Base-by-base conservation (phyloP, 1,139 yeast genomes). In the Pichiaceae sp. region DNA sequence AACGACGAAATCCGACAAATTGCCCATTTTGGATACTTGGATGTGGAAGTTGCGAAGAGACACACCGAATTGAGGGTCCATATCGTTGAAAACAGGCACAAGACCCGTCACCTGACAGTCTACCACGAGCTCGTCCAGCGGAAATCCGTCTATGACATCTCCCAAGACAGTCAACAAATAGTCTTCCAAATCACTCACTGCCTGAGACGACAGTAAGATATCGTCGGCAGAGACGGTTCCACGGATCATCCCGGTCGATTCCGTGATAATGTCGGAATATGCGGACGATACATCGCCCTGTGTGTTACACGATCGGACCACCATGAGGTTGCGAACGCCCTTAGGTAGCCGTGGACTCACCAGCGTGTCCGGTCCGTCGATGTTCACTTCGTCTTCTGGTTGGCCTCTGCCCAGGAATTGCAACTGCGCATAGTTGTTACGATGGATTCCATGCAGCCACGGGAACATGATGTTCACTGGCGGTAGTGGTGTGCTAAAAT, bases 401-500 rank as follows among this genome's bases (percentile, higher is more conserved):
- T 20, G 19, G 18, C n/a, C 14, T 11, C 28, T 19, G 8, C 35
- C 35, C 9, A 58, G 40, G 37, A 57, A 59, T 32, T 51, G 45
- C 4, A 66, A 56, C 47, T 74, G 80, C 3, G 78, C 72, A 43
- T 62, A 63, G 48, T 74, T 74, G 30, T 66, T 70, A 25, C 54
- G 58, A 45, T 74, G 75, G 18, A 77, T 59, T 0, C 95, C 94
- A 54, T 87, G 96, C 31, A 85, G 66, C 96, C 96, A 87, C 1
- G 97, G 97, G 50, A 87, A 89, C 69, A 87, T 74, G 7, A 53
- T 56, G 20, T 65, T 70, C 12, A 91, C 79, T 2, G 70, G 74
- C 0, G 96, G 95, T 27, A 86, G 60, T 1, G 75, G 71, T 7
- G 67, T 57, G 45, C 61, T 66, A 32, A 56, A 74, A 49, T 75